phyloP scores from a whole-genome alignment of 1,284 basidiomycete species.

The Sporisorium graminicola region DNA sequence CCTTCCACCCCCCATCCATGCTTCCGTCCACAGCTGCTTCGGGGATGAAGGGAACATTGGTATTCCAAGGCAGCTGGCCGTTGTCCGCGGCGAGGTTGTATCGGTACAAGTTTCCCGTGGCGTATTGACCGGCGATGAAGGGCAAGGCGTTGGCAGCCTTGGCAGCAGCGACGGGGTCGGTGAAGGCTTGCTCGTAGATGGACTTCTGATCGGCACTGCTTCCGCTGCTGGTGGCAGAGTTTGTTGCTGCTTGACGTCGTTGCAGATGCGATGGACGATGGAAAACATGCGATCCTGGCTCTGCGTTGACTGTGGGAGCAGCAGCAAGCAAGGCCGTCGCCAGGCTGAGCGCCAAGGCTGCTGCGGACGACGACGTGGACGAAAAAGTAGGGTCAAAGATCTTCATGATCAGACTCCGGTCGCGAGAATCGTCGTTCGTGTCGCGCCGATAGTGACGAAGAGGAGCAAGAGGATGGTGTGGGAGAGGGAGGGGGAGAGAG shows the following conservation, averaged over 20 bases:
- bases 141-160: slow-evolving; percentile 47
- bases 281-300: slow-evolving; percentile 8
- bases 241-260: slow-evolving; percentile 29
- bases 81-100: slow-evolving; percentile 42
- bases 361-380: too few species aligned
- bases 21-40: slow-evolving; percentile 50
- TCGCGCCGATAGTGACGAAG: neutral
- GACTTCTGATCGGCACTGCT: slow-evolving; percentile 21
- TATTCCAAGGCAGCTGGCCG: slow-evolving; percentile 59
- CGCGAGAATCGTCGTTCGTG: too few species aligned
- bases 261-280: slow-evolving; percentile 23
- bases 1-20: slow-evolving; percentile 71
- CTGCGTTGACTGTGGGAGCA: slow-evolving; percentile 5
- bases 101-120: slow-evolving; percentile 21
- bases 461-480: neutral
- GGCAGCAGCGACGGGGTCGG: slow-evolving; percentile 61
- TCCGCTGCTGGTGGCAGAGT: slow-evolving; percentile 1
- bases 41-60: slow-evolving; percentile 34
- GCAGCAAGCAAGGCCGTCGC: slow-evolving; percentile 8
- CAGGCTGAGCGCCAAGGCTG: slow-evolving; percentile 9
- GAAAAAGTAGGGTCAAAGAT: neutral
- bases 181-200: slow-evolving; percentile 44
- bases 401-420: slow-evolving; percentile 7
- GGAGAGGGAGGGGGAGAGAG: too few species aligned
- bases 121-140: slow-evolving; percentile 42